Conservation (phyloP, 176 grass and related monocot genomes). For the Juncus effusus region DNA sequence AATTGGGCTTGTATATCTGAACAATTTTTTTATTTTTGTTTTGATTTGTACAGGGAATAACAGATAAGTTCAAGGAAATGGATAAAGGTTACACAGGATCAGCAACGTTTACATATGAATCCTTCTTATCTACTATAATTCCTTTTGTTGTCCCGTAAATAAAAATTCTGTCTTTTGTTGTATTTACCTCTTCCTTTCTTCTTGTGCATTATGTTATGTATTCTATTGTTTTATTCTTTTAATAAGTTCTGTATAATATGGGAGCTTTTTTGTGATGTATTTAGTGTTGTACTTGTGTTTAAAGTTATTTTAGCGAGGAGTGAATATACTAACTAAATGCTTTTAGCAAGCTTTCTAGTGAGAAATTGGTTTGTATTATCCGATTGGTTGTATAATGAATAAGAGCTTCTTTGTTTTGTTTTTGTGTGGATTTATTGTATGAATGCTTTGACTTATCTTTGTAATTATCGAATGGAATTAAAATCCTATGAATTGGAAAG, state of each 20-base stretch:
- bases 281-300: background rate
- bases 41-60: conserved; percentile 45
- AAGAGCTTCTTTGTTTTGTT: no score
- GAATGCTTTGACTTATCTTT: no score
- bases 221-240: background rate
- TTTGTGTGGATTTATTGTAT: no score
- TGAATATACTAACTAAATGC: no score
- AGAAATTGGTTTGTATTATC: no score
- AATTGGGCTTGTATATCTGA: background rate
- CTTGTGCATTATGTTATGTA: conserved; percentile 17
- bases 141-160: conserved; percentile 72
- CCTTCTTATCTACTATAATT: conserved; percentile 65
- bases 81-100: conserved; percentile 64
- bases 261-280: background rate
- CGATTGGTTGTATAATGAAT: no score
- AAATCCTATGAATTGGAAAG: no score
- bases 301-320: no score
- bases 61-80: conserved; percentile 92
- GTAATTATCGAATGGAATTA: no score
- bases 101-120: conserved; percentile 60
- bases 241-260: background rate
- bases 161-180: background rate
- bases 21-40: conserved; percentile 2
- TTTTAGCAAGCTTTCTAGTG: no score
- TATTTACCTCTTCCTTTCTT: background rate